phyloP scores from a whole-genome alignment of 441 rosid species.

The Populus hybrid region DNA sequence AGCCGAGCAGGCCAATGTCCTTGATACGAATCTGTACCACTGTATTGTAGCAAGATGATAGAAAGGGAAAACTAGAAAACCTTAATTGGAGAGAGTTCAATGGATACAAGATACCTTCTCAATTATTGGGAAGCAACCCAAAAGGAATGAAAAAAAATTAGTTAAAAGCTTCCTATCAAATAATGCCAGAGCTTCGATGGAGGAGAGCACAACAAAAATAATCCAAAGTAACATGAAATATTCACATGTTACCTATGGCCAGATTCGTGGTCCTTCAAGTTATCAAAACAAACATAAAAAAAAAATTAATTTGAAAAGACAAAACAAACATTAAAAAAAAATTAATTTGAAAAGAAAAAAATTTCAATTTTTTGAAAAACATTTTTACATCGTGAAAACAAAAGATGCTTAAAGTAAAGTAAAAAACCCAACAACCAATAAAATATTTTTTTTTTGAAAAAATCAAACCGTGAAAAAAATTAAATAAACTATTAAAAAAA shows the following conservation, averaged over 20 bases:
- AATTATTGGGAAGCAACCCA: background rate
- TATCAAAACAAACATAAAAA: conserved; percentile 1
- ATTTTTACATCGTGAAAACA: no score
- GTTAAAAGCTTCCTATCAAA: conserved; percentile 24
- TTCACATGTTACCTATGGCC: conserved; percentile 72
- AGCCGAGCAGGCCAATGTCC: background rate
- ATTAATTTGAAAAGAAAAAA: no score
- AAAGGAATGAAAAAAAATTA: background rate
- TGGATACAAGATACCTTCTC: background rate
- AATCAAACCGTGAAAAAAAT: no score
- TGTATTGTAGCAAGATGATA: background rate
- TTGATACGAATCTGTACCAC: background rate
- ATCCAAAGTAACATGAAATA: conserved; percentile 83
- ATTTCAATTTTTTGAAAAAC: no score
- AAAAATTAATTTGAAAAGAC: no score
- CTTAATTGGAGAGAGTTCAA: background rate
- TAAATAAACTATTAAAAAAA: no score
- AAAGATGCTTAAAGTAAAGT: no score
- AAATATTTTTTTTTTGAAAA: no score
- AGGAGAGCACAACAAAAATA: conserved; percentile 72
- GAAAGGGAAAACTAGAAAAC: background rate
- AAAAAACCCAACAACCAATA: no score
- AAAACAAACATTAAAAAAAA: no score
- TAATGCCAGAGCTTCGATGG: conserved; percentile 57
- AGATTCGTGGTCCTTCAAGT: conserved; percentile 80